phyloP scores from a whole-genome alignment of 805 yeast genomes.

The Cyberlindnera samutprakarnensis region DNA sequence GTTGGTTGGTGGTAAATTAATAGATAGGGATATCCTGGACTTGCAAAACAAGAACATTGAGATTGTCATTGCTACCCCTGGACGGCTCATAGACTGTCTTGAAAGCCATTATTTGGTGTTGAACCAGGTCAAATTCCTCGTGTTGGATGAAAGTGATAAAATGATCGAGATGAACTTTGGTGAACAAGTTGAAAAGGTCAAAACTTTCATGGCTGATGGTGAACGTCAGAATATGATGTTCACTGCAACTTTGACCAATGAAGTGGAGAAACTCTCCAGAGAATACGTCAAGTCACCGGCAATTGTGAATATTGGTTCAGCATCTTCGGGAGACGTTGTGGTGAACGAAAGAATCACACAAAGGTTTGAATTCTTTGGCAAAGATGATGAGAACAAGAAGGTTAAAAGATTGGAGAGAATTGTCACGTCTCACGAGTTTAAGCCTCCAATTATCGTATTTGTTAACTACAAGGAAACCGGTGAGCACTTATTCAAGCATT shows the following conservation, averaged over 20 bases:
- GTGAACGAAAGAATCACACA: conserved; percentile 57
- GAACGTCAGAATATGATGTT: conserved; percentile 76
- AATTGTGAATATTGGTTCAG: conserved; percentile 57
- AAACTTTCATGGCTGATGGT: conserved; percentile 42
- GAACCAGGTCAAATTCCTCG: conserved; percentile 54
- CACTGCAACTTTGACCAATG: conserved; percentile 85
- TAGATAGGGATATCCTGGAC: conserved; percentile 61
- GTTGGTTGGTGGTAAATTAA: conserved; percentile 85
- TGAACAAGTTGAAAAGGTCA: conserved; percentile 58
- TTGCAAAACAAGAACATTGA: conserved; percentile 30
- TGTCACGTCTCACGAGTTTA: conserved; percentile 23
- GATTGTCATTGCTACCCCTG: conserved; percentile 90
- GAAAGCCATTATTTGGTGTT: conserved; percentile 59
- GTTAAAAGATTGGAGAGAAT: conserved; percentile 35
- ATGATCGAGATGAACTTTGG: conserved; percentile 96
- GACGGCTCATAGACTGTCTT: conserved; percentile 75
- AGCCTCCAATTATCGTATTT: conserved; percentile 69
- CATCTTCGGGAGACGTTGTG: conserved; percentile 26
- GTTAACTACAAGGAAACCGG: conserved; percentile 72
- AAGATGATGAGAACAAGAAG: conserved; percentile 38
- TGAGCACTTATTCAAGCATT: conserved; percentile 51
- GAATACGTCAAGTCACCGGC: conserved; percentile 57
- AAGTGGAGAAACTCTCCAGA: conserved; percentile 59
- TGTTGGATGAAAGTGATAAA: conserved; percentile 91
- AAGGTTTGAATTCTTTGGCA: conserved; percentile 42